Evolutionary conservation across 495 filamentous ascomycete genomes (phyloP).

Genomic region (Aspergillus kassunensis): DNA sequence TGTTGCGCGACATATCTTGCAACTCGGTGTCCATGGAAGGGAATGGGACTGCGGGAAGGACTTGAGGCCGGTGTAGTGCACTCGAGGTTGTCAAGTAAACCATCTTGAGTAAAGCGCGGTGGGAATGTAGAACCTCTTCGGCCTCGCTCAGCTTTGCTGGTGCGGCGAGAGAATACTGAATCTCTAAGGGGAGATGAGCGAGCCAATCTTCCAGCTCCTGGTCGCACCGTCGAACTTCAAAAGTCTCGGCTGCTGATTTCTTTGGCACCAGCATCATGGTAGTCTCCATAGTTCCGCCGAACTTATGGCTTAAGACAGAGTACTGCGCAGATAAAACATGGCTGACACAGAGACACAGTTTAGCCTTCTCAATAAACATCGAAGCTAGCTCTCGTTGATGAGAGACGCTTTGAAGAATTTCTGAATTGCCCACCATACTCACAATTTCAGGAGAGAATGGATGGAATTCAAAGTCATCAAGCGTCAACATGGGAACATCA

Average conservation of each 20-base stretch:
- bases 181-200: slow-evolving; percentile 61
- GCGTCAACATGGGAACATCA: slow-evolving; percentile 80
- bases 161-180: slow-evolving; percentile 52
- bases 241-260: slow-evolving; percentile 72
- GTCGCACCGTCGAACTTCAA: slow-evolving; percentile 70
- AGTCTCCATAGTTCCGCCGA: slow-evolving; percentile 68
- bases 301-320: slow-evolving; percentile 78
- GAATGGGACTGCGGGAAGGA: slow-evolving; percentile 66
- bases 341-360: slow-evolving; percentile 80
- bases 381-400: slow-evolving; percentile 71
- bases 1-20: slow-evolving; percentile 73
- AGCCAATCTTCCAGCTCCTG: slow-evolving; percentile 70
- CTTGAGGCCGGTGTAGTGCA: slow-evolving; percentile 82
- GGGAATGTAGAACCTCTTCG: slow-evolving; percentile 60
- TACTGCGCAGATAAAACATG: slow-evolving; percentile 83
- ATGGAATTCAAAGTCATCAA: slow-evolving; percentile 79
- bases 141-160: slow-evolving; percentile 42
- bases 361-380: slow-evolving; percentile 89
- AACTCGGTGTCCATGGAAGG: slow-evolving; percentile 56
- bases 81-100: slow-evolving; percentile 83
- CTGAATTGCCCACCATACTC: slow-evolving; percentile 62
- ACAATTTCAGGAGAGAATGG: slow-evolving; percentile 59
- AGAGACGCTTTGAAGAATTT: slow-evolving; percentile 56
- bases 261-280: slow-evolving; percentile 89
- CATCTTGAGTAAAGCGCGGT: slow-evolving; percentile 80